Evolutionary conservation across 352 stramenopile species (phyloP).

Genomic region (Phytophthora rubi): DNA sequence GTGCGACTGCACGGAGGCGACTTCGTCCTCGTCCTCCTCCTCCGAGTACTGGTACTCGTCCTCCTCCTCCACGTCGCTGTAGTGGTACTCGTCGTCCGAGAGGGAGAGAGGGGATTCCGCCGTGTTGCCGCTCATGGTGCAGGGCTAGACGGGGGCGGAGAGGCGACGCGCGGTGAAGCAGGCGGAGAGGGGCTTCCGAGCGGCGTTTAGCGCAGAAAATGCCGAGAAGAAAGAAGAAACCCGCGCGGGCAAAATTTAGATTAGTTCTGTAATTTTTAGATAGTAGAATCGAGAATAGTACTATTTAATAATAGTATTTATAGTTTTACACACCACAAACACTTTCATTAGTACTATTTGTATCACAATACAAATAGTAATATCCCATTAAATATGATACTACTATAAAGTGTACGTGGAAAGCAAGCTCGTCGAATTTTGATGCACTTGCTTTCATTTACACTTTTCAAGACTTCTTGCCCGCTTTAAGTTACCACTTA

Average conservation of each 20-base stretch:
- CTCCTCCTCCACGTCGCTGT: slow-evolving; percentile 80
- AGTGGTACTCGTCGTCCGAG: slow-evolving; percentile 86
- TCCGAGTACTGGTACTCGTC: slow-evolving; percentile 79
- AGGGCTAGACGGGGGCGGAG: neutral
- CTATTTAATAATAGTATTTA: too few relatives aligned
- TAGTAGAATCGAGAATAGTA: too few relatives aligned
- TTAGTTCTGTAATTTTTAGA: neutral
- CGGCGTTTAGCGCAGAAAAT: slow-evolving; percentile 31
- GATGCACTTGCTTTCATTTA: too few relatives aligned
- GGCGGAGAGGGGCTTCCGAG: neutral
- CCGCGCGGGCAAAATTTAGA: neutral
- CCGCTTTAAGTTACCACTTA: too few relatives aligned
- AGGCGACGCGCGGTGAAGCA: neutral
- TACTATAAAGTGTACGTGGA: too few relatives aligned
- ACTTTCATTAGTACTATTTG: too few relatives aligned
- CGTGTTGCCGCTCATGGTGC: slow-evolving; percentile 27
- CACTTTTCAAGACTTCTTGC: too few relatives aligned
- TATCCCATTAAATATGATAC: too few relatives aligned
- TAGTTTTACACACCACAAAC: too few relatives aligned
- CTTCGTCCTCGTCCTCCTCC: slow-evolving; percentile 46
- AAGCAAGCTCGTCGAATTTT: too few relatives aligned
- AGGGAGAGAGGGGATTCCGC: slow-evolving; percentile 45
- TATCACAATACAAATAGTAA: too few relatives aligned
- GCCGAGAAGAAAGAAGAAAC: slow-evolving; percentile 26
- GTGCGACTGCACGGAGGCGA: slow-evolving; percentile 35